A percentile compares a stretch with the other conserved stretches of the same genome.
Conservation (phyloP, 192 early-diverging fungal species). For the Coemansia sp. region DNA sequence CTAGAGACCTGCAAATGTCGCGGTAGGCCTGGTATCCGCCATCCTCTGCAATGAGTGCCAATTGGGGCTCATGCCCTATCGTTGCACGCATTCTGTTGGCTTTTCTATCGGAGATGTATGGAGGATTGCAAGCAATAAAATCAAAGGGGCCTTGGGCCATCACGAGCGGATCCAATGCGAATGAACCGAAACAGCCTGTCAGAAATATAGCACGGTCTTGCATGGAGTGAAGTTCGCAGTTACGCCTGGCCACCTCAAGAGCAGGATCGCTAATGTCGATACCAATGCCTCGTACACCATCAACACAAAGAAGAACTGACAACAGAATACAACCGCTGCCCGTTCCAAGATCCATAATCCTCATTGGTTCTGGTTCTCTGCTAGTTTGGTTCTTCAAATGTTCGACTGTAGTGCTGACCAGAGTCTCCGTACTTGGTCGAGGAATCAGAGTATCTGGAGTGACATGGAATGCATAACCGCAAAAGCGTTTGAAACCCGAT, state of each 20-base stretch:
- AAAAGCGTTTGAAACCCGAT: constrained; percentile 59
- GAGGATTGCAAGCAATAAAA: constrained; percentile 72
- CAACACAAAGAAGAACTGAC: constrained; percentile 51
- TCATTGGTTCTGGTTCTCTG: neutral
- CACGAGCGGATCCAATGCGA: constrained; percentile 28
- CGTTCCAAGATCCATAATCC: constrained; percentile 71
- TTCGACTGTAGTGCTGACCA: constrained; percentile 58
- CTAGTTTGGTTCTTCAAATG: constrained; percentile 4
- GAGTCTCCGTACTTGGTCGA: constrained; percentile 64
- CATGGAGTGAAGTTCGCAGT: constrained; percentile 46
- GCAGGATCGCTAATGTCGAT: constrained; percentile 65
- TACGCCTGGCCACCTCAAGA: constrained; percentile 57
- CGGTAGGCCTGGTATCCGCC: constrained; percentile 67
- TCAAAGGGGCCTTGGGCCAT: constrained; percentile 50
- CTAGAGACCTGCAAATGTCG: constrained; percentile 35
- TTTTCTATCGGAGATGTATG: constrained; percentile 59
- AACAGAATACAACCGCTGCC: constrained; percentile 72
- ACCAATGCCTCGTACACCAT: constrained; percentile 57
- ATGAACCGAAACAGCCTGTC: constrained; percentile 48
- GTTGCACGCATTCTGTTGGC: constrained; percentile 36
- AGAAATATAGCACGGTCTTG: constrained; percentile 36
- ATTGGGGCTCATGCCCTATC: constrained; percentile 61
- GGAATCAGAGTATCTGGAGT: constrained; percentile 69
- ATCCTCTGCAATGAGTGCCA: constrained; percentile 64
- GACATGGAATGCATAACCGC: constrained; percentile 58